phyloP scores from a whole-genome alignment of 345 rosid genomes.

The Moricandia moricandioides region DNA sequence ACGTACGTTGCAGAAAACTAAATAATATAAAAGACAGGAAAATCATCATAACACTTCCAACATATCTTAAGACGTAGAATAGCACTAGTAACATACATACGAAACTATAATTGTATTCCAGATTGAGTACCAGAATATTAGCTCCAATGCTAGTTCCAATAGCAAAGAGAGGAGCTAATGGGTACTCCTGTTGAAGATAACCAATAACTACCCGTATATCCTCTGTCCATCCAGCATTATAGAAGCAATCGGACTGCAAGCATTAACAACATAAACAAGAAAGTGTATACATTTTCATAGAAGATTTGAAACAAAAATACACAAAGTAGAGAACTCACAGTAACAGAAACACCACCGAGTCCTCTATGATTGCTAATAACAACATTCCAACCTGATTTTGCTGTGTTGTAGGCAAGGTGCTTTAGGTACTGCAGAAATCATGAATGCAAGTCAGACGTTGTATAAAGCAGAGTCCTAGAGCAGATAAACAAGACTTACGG shows the following conservation, averaged over 20 bases:
- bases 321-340: constrained; percentile 50
- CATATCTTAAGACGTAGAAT: not conserved
- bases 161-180: constrained; percentile 78
- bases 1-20: not conserved
- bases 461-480: not conserved
- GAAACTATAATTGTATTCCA: not conserved
- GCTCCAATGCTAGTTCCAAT: constrained; percentile 98
- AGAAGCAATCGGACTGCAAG: constrained; percentile 85
- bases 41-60: not conserved
- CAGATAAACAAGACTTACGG: constrained; percentile 45
- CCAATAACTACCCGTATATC: constrained; percentile 57
- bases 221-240: constrained; percentile 93
- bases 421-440: constrained; percentile 57
- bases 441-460: not conserved
- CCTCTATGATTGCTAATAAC: constrained; percentile 91
- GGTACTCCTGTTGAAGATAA: constrained; percentile 58
- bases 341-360: constrained; percentile 81
- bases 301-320: not conserved
- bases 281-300: not conserved
- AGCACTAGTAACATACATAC: not conserved
- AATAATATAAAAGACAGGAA: not conserved
- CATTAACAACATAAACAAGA: not conserved
- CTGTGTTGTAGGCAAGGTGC: constrained; percentile 63
- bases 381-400: constrained; percentile 75
- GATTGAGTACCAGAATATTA: constrained; percentile 57